phyloP scores from a whole-genome alignment of 768 basidiomycete species.

The Lentinula edodes region DNA sequence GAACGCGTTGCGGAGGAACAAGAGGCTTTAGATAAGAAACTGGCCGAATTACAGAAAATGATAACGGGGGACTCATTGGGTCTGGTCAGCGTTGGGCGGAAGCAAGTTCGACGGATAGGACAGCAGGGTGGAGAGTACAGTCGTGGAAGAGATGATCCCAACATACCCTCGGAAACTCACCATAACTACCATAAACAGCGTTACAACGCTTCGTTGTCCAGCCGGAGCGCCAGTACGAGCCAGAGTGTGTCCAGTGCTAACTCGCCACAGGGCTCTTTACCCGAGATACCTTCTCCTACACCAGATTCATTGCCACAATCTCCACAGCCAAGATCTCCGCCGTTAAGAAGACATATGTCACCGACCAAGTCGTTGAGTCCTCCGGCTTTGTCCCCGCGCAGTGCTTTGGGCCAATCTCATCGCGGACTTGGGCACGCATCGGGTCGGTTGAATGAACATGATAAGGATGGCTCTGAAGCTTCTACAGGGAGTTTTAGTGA shows the following conservation, averaged over 20 bases:
- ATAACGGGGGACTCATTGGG: constrained; percentile 74
- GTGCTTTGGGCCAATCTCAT: constrained; percentile 45
- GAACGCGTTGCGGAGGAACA: constrained; percentile 64
- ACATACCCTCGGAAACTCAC: neutral
- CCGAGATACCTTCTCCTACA: constrained; percentile 74
- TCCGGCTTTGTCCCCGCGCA: constrained; percentile 50
- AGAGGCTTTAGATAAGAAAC: constrained; percentile 59
- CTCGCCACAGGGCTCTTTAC: constrained; percentile 75
- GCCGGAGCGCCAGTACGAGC: constrained; percentile 41
- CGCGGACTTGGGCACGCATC: constrained; percentile 40
- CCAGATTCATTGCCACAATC: constrained; percentile 40
- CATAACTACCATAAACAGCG: neutral
- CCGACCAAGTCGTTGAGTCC: constrained; percentile 58
- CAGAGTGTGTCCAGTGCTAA: constrained; percentile 71
- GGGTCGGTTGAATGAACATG: constrained; percentile 44
- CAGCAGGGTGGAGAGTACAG: neutral
- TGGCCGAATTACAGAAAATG: constrained; percentile 62
- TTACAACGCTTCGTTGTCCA: constrained; percentile 28
- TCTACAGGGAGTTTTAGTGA: constrained; percentile 75
- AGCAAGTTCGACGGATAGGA: constrained; percentile 33
- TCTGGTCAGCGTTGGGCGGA: constrained; percentile 44
- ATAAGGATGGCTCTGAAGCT: constrained; percentile 67
- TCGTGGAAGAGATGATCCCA: neutral
- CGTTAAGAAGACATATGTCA: constrained; percentile 45
- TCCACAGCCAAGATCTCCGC: constrained; percentile 28